Conservation (phyloP, 805 yeast species). For the Komagataella pastoris region DNA sequence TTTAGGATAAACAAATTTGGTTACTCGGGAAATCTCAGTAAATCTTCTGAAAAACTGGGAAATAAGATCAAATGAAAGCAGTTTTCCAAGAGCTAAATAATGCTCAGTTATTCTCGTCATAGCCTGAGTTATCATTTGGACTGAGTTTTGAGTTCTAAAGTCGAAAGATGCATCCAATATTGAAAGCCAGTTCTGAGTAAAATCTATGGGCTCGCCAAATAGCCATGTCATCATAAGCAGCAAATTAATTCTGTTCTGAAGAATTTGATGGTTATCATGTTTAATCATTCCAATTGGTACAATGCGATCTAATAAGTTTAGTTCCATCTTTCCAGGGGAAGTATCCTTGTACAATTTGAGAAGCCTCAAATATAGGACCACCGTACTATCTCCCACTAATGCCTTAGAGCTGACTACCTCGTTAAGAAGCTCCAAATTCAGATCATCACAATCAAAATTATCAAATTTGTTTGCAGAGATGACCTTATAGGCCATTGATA, state of each 20-base stretch:
- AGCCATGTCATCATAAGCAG: slow-evolving; percentile 14
- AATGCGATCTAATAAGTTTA: slow-evolving; percentile 15
- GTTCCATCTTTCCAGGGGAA: slow-evolving; percentile 4
- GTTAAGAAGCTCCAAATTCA: neutral
- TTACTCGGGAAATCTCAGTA: neutral
- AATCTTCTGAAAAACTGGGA: neutral
- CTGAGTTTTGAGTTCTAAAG: neutral
- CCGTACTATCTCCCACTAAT: slow-evolving; percentile 13
- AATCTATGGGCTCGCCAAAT: slow-evolving; percentile 14
- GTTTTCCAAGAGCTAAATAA: neutral
- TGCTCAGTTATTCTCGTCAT: neutral
- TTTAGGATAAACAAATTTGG: neutral
- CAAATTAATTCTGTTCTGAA: slow-evolving; percentile 17
- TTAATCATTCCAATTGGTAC: slow-evolving; percentile 18
- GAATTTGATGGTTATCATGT: slow-evolving; percentile 10
- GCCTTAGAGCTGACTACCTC: neutral
- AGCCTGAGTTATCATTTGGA: neutral
- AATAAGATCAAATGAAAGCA: neutral
- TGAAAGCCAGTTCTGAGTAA: neutral
- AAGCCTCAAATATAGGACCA: slow-evolving; percentile 18
- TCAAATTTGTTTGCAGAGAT: slow-evolving; percentile 1
- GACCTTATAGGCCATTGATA: neutral
- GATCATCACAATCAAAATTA: neutral
- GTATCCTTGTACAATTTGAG: slow-evolving; percentile 10
- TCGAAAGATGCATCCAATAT: neutral